A percentile compares a stretch with the other conserved stretches of the same genome.
phyloP scores from a whole-genome alignment of 176 grass and related monocot species.

The Carex scoparia region DNA sequence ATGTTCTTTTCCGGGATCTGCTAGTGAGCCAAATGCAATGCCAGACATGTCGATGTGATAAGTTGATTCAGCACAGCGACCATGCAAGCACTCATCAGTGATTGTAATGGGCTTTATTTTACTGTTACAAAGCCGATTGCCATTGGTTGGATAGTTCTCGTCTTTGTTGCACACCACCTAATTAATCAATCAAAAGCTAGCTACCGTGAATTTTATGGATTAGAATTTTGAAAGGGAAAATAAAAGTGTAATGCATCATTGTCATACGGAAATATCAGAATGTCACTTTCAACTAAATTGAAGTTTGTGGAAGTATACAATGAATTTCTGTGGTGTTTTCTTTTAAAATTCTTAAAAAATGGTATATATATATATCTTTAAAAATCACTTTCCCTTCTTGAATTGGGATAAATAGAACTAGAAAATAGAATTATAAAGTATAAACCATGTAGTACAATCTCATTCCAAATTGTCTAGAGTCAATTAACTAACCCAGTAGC shows the following conservation, averaged over 20 bases:
- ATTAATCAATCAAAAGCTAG: neutral
- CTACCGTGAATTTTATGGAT: no score
- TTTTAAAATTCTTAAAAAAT: neutral
- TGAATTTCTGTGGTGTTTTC: neutral
- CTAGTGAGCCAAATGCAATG: slow-evolving; percentile 61
- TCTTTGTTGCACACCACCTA: slow-evolving; percentile 44
- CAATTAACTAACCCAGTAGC: slow-evolving; percentile 49
- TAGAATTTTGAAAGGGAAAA: neutral
- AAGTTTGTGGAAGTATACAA: neutral
- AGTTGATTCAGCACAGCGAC: slow-evolving; percentile 22
- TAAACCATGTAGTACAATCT: neutral
- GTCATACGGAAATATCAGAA: neutral
- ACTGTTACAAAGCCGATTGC: slow-evolving; percentile 38
- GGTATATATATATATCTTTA: no score
- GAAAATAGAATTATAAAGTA: neutral
- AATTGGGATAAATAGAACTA: neutral
- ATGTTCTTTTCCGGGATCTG: slow-evolving; percentile 48
- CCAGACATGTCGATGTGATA: slow-evolving; percentile 79
- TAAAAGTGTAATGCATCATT: neutral
- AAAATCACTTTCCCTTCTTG: neutral
- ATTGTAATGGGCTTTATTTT: slow-evolving; percentile 43
- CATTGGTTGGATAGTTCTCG: neutral
- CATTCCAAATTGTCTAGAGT: neutral
- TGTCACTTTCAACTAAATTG: neutral
- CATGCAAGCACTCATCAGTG: slow-evolving; percentile 78